phyloP scores from a whole-genome alignment of 73 alveolate species.

The Blepharisma japonicum region DNA sequence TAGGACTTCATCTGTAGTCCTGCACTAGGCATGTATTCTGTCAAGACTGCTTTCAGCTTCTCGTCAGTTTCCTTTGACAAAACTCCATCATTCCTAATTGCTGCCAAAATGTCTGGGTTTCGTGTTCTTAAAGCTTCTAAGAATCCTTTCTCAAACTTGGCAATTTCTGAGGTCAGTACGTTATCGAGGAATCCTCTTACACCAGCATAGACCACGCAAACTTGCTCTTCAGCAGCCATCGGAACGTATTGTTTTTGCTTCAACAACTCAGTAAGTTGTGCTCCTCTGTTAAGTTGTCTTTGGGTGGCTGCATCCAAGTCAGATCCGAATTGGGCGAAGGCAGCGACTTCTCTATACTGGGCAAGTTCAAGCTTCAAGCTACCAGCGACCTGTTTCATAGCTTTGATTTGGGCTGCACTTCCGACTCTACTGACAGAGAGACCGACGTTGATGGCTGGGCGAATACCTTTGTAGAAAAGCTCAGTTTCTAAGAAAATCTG shows the following conservation, averaged over 20 bases:
- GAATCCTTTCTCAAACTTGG: constrained; percentile 76
- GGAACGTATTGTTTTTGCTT: constrained; percentile 86
- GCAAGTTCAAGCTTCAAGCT: constrained; percentile 86
- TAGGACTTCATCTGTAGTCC: constrained; percentile 45
- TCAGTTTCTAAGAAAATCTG: constrained; percentile 93
- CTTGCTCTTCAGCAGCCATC: constrained; percentile 93
- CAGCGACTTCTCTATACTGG: constrained; percentile 95
- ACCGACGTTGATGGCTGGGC: constrained; percentile 99
- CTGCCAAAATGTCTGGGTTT: constrained; percentile 69
- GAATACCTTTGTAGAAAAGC: constrained; percentile 89
- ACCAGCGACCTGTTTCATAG: constrained; percentile 91
- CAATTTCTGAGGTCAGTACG: constrained; percentile 75
- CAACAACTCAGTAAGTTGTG: constrained; percentile 74
- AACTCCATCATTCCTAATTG: constrained; percentile 53
- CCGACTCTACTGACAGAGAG: constrained; percentile 96
- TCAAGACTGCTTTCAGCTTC: constrained; percentile 61
- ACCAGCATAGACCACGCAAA: constrained; percentile 93
- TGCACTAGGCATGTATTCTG: constrained; percentile 72
- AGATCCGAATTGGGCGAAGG: constrained; percentile 96
- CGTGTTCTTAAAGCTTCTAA: constrained; percentile 65
- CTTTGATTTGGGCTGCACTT: constrained; percentile 90
- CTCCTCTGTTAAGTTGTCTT: constrained; percentile 92
- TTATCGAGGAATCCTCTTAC: constrained; percentile 93
- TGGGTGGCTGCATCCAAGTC: constrained; percentile 96
- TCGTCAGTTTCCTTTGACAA: constrained; percentile 51